Evolutionary conservation across 352 stramenopile genomes (phyloP), one percentile per base, ranked within the genome.

Genomic region (Globisporangium parvum): DNA sequence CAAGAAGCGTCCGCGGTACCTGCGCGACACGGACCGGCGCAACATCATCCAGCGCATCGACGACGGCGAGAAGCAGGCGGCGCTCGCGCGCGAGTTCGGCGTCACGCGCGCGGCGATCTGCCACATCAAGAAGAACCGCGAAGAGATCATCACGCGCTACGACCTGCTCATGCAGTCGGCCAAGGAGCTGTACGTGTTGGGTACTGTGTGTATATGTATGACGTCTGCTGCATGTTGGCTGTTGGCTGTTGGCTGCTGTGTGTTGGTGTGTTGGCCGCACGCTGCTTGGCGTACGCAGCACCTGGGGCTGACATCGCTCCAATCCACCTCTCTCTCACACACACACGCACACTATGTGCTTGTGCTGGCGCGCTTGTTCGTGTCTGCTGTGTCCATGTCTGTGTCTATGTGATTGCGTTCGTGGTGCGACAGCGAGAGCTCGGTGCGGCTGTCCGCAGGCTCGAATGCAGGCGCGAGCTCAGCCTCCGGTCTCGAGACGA

Each of bases 101-200:
- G 77, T 89, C 24, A 88, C 79, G 21, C 60, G 79, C 6, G 77
- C 79, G 0, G 79, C 79, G 18, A 82, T 89, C 52, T 89, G 79
- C 55, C 77, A 87, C 59, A 90, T 90, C 55, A 90, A 90, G 53
- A 90, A 90, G 60, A 87, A 90, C 51, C 71, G 71, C 39, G 74
- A 71, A 9, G 77, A 85, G 63, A 86, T 90, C 57, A 63, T 90
- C n/a, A 75, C 75, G 21, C 76, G 76, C 41, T 86, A 80, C 62
- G 75, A 85, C 31, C 57, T 80, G 56, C 53, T 85, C 26, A 67
- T 79, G 28, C 73, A 85, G 49, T 80, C 74, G 4, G 69, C 70
- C 4, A 66, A 81, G 33, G 74, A 81, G 55, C 70, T 78, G 77
- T 85, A 68, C 47, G 73, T 69, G 6, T 1, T 31, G 18, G 1